Evolutionary conservation across 2,329 filamentous ascomycete species (phyloP).

Genomic region (Rutstroemia sp.): DNA sequence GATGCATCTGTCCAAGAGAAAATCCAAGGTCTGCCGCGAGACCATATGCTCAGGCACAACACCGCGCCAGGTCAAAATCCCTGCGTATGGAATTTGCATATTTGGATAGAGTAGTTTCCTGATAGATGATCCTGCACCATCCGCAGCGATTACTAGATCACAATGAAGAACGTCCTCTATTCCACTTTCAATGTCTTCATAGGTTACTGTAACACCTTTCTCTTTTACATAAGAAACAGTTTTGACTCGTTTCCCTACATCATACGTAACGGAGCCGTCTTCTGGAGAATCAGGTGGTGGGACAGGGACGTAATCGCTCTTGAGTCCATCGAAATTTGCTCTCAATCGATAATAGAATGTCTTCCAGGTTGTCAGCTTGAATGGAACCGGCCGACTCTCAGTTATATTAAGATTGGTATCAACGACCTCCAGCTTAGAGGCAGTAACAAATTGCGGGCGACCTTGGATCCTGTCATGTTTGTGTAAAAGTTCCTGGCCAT

Average conservation of each 20-base stretch:
- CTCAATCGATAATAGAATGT: conserved; percentile 15
- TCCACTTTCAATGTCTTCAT: background rate
- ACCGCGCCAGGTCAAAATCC: conserved; percentile 29
- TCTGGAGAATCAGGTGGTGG: background rate
- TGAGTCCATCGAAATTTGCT: conserved; percentile 18
- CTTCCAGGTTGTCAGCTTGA: conserved; percentile 13
- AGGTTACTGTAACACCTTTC: background rate
- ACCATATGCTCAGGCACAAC: conserved; percentile 34
- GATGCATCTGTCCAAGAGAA: background rate
- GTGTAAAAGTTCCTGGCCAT: background rate
- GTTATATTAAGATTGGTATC: conserved; percentile 9
- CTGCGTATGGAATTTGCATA: conserved; percentile 12
- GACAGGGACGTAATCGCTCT: conserved; percentile 1
- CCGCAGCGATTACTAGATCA: conserved; percentile 16
- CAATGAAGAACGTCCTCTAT: conserved; percentile 1
- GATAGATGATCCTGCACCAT: conserved; percentile 18
- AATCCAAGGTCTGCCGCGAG: conserved; percentile 18
- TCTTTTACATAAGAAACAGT: background rate
- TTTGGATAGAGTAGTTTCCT: conserved; percentile 10
- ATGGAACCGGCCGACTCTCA: background rate
- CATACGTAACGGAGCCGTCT: background rate
- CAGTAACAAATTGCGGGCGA: background rate
- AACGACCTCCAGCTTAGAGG: conserved; percentile 6
- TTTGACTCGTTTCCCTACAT: background rate
- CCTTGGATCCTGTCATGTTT: background rate